Evolutionary conservation across 2,329 filamentous ascomycete genomes (phyloP).

Genomic region (Phaeoacremonium minimum): DNA sequence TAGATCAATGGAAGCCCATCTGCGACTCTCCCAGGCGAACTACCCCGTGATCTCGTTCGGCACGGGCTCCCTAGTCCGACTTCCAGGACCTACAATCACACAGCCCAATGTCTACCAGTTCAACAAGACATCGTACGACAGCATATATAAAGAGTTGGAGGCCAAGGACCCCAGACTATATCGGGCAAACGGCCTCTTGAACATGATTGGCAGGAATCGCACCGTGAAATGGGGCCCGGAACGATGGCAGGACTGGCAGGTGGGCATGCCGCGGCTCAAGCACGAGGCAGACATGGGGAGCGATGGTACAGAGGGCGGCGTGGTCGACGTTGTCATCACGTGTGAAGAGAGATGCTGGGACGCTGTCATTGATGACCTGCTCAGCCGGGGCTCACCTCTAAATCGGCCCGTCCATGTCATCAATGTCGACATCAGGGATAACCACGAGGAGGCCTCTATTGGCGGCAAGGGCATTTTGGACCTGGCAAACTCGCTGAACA

Average conservation of each 20-base stretch:
- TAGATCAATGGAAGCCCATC: slow-evolving; percentile 99
- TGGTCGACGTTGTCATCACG: slow-evolving; percentile 92
- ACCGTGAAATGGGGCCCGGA: slow-evolving; percentile 93
- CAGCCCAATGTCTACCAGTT: slow-evolving; percentile 98
- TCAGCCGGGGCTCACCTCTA: slow-evolving; percentile 77
- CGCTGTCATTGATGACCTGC: slow-evolving; percentile 89
- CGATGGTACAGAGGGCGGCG: slow-evolving; percentile 76
- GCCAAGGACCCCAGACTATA: slow-evolving; percentile 85
- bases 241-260: slow-evolving; percentile 95
- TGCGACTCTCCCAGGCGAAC: slow-evolving; percentile 77
- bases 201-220: slow-evolving; percentile 92
- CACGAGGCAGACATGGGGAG: slow-evolving; percentile 73
- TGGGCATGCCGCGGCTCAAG: slow-evolving; percentile 78
- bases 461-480: slow-evolving; percentile 91
- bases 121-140: slow-evolving; percentile 92
- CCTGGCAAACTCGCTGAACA: slow-evolving; percentile 79
- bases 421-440: slow-evolving; percentile 97
- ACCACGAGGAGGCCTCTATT: slow-evolving; percentile 91
- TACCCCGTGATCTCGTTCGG: slow-evolving; percentile 99
- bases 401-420: slow-evolving; percentile 96
- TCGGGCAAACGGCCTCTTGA: slow-evolving; percentile 84
- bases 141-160: slow-evolving; percentile 89
- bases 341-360: slow-evolving; percentile 99
- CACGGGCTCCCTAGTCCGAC: slow-evolving; percentile 87
- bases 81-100: slow-evolving; percentile 85